Conservation (phyloP, 176 grass and related monocot genomes). For the Rhynchospora tenuis region DNA sequence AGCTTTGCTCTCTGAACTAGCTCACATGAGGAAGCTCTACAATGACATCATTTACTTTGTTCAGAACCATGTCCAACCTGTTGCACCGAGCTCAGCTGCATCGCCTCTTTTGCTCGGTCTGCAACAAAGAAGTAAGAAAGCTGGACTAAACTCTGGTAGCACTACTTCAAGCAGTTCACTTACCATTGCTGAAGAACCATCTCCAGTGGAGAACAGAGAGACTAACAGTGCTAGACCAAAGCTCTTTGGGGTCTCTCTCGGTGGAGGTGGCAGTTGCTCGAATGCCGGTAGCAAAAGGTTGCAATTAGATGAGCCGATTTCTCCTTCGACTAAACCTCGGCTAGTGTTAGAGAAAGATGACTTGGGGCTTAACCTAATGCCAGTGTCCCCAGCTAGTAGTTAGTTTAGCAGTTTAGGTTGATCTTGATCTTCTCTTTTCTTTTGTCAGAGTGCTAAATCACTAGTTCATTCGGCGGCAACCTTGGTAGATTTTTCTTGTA, state of each 20-base stretch:
- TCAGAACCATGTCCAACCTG: conserved; percentile 92
- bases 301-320: conserved; percentile 22
- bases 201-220: conserved; percentile 37
- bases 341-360: conserved; percentile 40
- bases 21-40: conserved; percentile 97
- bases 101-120: conserved; percentile 47
- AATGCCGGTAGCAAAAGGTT: conserved; percentile 42
- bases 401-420: conserved; percentile 1
- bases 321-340: conserved; percentile 59
- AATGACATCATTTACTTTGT: conserved; percentile 99
- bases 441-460: conserved; percentile 1
- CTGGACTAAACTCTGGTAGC: conserved; percentile 41
- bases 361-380: conserved; percentile 48
- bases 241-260: conserved; percentile 77
- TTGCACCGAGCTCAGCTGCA: conserved; percentile 71
- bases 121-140: conserved; percentile 35
- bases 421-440: conserved; percentile 11
- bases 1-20: conserved; percentile 74
- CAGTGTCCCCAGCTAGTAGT: conserved; percentile 42
- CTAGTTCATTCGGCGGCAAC: conserved; percentile 5
- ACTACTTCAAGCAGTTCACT: conserved; percentile 95
- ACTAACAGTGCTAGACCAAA: conserved; percentile 44
- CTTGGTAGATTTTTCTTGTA: conserved; percentile 16
- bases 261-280: not conserved
- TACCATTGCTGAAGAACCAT: conserved; percentile 80